Evolutionary conservation across 306 rosid species (phyloP).

Genomic region (Pachyrhizus erosus): DNA sequence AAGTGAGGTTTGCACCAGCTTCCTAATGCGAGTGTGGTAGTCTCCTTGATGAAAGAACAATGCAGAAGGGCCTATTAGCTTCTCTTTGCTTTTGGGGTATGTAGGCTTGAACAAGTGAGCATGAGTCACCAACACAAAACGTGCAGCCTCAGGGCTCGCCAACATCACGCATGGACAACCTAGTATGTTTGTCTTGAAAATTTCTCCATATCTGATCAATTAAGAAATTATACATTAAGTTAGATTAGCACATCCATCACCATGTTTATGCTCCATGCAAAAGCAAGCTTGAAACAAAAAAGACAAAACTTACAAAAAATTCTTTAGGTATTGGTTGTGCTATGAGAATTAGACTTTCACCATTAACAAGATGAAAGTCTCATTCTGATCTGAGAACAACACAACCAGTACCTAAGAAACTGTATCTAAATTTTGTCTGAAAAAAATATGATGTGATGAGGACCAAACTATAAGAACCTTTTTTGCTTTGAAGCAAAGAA

Average conservation of each 20-base stretch:
- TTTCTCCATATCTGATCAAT: slow-evolving; percentile 74
- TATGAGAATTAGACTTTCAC: too few species aligned
- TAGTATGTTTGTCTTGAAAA: slow-evolving; percentile 75
- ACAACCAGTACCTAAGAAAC: too few species aligned
- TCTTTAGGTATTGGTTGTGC: too few species aligned
- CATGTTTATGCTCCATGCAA: slow-evolving; percentile 30
- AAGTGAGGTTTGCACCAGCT: slow-evolving; percentile 71
- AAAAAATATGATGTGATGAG: not conserved
- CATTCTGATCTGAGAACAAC: too few species aligned
- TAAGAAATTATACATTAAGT: not conserved
- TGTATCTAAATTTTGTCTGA: too few species aligned
- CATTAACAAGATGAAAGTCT: too few species aligned
- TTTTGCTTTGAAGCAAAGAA: slow-evolving; percentile 78
- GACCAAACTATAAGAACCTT: slow-evolving; percentile 53
- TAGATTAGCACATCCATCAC: slow-evolving; percentile 1
- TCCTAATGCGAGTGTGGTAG: slow-evolving; percentile 68
- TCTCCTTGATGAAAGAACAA: slow-evolving; percentile 89
- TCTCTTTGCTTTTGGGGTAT: slow-evolving; percentile 92
- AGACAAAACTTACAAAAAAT: not conserved
- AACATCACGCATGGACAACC: slow-evolving; percentile 89
- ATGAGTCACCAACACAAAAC: slow-evolving; percentile 82
- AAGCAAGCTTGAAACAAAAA: not conserved
- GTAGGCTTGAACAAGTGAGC: slow-evolving; percentile 86
- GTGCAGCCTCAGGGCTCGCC: slow-evolving; percentile 84
- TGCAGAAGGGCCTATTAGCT: slow-evolving; percentile 85